A percentile compares a stretch with the other conserved stretches of the same genome.
phyloP scores from a whole-genome alignment of 2,329 filamentous ascomycete species.

The Trichoderma hamatum region DNA sequence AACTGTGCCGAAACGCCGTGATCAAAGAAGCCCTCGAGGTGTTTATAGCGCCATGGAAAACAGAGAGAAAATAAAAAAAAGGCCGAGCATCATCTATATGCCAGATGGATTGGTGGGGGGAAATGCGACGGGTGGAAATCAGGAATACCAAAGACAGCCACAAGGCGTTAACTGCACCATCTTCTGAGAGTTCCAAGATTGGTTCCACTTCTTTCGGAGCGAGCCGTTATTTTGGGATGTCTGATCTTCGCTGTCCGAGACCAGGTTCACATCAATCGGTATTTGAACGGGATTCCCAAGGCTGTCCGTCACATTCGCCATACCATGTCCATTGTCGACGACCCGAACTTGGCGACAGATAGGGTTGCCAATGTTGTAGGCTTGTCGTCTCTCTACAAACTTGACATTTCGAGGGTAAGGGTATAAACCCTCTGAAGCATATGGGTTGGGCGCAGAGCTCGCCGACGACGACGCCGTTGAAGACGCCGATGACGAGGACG shows the following conservation, averaged over 20 bases:
- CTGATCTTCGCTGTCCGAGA: conserved; percentile 12
- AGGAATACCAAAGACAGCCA: conserved; percentile 58
- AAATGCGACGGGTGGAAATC: neutral
- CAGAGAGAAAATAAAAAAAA: neutral
- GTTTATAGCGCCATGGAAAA: neutral
- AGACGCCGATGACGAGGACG: neutral
- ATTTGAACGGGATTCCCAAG: conserved; percentile 48
- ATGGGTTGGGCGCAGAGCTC: conserved; percentile 23
- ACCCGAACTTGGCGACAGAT: conserved; percentile 56
- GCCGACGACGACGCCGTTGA: no score
- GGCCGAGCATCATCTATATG: neutral
- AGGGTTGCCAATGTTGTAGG: conserved; percentile 40
- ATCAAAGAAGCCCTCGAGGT: neutral
- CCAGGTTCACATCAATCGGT: conserved; percentile 39
- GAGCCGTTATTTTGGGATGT: neutral
- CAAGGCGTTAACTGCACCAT: conserved; percentile 52
- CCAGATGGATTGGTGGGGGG: neutral
- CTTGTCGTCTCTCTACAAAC: conserved; percentile 55
- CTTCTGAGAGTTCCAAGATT: conserved; percentile 26
- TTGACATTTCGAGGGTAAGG: conserved; percentile 58
- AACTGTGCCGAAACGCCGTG: neutral
- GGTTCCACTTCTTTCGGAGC: conserved; percentile 2
- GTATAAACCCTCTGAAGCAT: conserved; percentile 33
- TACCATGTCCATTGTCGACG: conserved; percentile 42
- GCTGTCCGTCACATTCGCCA: conserved; percentile 41